phyloP scores from a whole-genome alignment of 2,329 filamentous ascomycete genomes.

The Phyllosticta citriasiana region DNA sequence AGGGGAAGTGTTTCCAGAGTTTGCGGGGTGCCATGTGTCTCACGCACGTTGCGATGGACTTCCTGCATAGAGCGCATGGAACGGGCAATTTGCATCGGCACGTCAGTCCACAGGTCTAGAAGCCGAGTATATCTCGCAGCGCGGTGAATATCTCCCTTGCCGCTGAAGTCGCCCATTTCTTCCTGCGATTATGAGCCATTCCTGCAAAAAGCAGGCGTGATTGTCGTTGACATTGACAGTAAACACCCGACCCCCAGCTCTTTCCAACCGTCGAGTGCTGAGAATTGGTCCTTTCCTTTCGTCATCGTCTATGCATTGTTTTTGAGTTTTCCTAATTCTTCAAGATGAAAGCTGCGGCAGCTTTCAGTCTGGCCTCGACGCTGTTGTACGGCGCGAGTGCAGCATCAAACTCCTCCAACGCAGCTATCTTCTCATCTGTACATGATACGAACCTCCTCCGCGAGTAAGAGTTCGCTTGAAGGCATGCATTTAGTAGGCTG shows the following conservation, averaged over 20 bases:
- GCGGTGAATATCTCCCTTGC: background rate
- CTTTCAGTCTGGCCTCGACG: conserved; percentile 6
- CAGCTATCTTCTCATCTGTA: conserved; percentile 1
- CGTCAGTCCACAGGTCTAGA: background rate
- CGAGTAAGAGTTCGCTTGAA: too few relatives aligned
- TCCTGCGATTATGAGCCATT: too few relatives aligned
- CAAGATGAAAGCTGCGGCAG: conserved; percentile 1
- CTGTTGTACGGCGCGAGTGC: conserved; percentile 2
- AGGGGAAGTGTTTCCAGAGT: background rate
- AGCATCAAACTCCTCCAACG: conserved; percentile 2
- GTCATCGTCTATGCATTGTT: background rate
- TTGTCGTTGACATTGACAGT: too few relatives aligned
- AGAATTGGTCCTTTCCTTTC: background rate
- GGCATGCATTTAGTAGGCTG: too few relatives aligned
- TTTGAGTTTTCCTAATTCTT: background rate
- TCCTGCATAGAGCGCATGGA: background rate
- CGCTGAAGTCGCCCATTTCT: background rate
- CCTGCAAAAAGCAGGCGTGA: too few relatives aligned
- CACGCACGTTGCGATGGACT: background rate
- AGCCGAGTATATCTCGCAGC: background rate
- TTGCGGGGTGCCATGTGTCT: background rate
- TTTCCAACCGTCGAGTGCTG: too few relatives aligned
- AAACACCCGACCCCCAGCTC: too few relatives aligned
- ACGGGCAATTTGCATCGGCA: background rate
- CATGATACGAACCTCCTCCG: background rate